Base-by-base conservation (phyloP, 371 early-diverging fungal genomes). In the Mortierella sp. region DNA sequence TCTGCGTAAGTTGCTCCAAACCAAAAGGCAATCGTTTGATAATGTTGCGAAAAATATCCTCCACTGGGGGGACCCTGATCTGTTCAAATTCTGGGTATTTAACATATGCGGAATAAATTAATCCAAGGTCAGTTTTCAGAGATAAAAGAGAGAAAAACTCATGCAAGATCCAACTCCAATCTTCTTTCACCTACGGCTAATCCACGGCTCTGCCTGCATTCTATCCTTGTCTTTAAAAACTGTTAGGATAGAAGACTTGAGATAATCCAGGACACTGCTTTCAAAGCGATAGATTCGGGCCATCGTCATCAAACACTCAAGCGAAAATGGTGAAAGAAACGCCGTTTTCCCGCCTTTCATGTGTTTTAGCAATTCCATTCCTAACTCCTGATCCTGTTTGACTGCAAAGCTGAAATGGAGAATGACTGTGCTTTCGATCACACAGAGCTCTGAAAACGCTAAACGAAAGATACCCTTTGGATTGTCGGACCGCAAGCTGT, bases 331-430 rank as follows among this genome's bases (percentile, higher is more conserved):
- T 23, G 86, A 81, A 11, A 88, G 66, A 23, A 81, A 76, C 0
- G 79, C 74, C 15, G 69, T 50, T 57, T 85, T 86, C 16, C 84
- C 83, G 23, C 62, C 82, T 29, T 86, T 85, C 53, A 88, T 81
- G 29, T 84, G 82, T 62, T 89, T 90, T 16, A 90, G 44, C 0
- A 89, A 70, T 65, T 89, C 89, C 7, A 64, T 74, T 7, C 91
- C 91, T 29, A 90, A 73, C 23, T 88, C 86, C 64, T 90, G 88
- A 65, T 90, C 89, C 70, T 89, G 89, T 26, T 87, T 88, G 23
- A 89, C 82, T 16, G 89, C 89, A 70, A 88, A 90, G 28, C 85
- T 81, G 28, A 90, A 76, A 60, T 90, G 89, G 25, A 90, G 76
- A 72, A 90, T 86, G 7, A 86, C 86, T 7, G 87, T 89, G 28